These are phyloP conservation scores for Blastocystis sp. DNA, from an alignment of 352 stramenopile genomes.

Conservation along the genomic window DNA sequence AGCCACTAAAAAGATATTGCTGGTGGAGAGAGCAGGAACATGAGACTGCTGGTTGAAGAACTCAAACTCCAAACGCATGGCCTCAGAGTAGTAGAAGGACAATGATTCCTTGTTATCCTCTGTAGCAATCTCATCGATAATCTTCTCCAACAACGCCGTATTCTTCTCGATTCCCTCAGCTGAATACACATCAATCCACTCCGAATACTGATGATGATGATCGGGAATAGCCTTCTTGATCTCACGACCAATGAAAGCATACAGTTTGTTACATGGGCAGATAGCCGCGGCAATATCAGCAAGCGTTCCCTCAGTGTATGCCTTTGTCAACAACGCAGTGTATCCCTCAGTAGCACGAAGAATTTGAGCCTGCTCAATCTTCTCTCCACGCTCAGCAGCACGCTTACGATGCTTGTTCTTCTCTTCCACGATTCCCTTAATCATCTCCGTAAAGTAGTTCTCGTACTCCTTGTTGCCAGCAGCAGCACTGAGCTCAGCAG, in stretches of 20 bases:
- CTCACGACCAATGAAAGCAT: conserved; percentile 49
- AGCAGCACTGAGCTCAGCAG: not conserved
- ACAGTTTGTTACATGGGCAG: conserved; percentile 47
- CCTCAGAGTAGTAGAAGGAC: conserved; percentile 49
- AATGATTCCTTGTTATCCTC: conserved; percentile 40
- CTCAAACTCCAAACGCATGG: conserved; percentile 62
- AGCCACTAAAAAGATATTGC: conserved; percentile 20
- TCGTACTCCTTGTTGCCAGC: conserved; percentile 7
- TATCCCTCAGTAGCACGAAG: conserved; percentile 51
- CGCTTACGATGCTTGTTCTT: conserved; percentile 43
- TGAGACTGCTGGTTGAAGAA: conserved; percentile 61
- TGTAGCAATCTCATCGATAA: conserved; percentile 2
- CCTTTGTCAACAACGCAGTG: conserved; percentile 54
- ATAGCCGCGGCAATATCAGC: conserved; percentile 50
- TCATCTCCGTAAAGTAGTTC: conserved; percentile 48
- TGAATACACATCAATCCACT: conserved; percentile 58
- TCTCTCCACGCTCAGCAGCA: conserved; percentile 39
- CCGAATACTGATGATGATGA: conserved; percentile 48
- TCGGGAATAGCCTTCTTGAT: conserved; percentile 51
- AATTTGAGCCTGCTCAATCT: conserved; percentile 46
- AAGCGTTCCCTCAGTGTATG: conserved; percentile 39
- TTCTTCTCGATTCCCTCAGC: not conserved
- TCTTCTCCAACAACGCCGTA: conserved; percentile 1
- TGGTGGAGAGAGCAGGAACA: conserved; percentile 22
- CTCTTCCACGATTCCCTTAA: conserved; percentile 39